phyloP scores from a whole-genome alignment of 495 filamentous ascomycete genomes.

The Copromyces sp. region DNA sequence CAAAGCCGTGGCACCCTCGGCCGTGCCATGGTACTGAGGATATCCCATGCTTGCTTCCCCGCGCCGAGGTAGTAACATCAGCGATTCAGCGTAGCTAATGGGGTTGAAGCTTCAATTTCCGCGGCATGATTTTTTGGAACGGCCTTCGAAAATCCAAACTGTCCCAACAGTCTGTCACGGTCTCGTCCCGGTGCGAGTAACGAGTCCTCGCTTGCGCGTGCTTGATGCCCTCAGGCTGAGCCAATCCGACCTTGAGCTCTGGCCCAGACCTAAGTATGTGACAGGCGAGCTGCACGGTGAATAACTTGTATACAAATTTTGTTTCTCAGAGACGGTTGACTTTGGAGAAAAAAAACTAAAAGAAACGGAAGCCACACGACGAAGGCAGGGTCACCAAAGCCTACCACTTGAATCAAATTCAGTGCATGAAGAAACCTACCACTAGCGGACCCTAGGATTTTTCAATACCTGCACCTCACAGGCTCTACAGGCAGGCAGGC shows the following conservation, averaged over 20 bases:
- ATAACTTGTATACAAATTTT: not conserved
- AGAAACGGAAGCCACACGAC: not conserved
- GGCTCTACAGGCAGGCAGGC: not conserved
- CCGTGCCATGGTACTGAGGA: not conserved
- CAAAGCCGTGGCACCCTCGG: not conserved
- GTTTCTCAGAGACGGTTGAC: not conserved
- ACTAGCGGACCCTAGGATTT: not conserved
- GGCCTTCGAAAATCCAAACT: not conserved
- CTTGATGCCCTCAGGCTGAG: not conserved
- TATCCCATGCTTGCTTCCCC: not conserved
- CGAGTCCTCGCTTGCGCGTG: not conserved
- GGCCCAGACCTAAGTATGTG: not conserved
- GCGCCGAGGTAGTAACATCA: not conserved
- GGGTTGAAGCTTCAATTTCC: not conserved
- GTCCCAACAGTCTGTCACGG: not conserved
- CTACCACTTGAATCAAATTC: not conserved
- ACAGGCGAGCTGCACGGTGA: not conserved
- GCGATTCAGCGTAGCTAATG: not conserved
- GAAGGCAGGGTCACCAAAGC: not conserved
- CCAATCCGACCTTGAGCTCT: not conserved
- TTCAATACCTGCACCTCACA: not conserved
- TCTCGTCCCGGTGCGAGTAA: not conserved
- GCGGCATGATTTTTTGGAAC: not conserved
- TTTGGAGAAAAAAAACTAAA: too few species aligned
- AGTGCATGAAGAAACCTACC: not conserved